Conservation (phyloP, 345 rosid genomes). For the Lagerstroemia speciosa region DNA sequence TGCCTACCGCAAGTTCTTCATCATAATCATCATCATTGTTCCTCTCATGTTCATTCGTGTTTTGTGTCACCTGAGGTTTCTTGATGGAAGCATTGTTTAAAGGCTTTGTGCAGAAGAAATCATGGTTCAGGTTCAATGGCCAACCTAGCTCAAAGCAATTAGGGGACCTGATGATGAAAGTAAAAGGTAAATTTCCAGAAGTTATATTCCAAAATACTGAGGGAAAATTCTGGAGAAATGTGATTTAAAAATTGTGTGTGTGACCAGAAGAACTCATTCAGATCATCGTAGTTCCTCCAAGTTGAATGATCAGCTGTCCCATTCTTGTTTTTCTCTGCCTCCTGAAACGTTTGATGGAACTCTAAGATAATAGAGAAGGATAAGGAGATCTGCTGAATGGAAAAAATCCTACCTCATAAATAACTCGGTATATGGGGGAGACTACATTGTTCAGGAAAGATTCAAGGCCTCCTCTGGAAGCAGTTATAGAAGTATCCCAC, state of each 20-base stretch:
- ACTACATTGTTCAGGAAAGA: slow-evolving; percentile 68
- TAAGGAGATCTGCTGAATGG: slow-evolving; percentile 11
- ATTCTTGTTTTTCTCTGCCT: slow-evolving; percentile 65
- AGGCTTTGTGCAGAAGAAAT: slow-evolving; percentile 44
- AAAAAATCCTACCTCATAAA: slow-evolving; percentile 36
- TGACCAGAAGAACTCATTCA: slow-evolving; percentile 90
- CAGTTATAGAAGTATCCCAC: slow-evolving; percentile 52
- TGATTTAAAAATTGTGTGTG: slow-evolving; percentile 4
- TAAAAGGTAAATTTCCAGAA: neutral
- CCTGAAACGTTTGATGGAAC: slow-evolving; percentile 40
- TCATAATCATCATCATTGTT: slow-evolving; percentile 36
- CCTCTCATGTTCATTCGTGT: slow-evolving; percentile 19
- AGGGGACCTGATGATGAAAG: slow-evolving; percentile 50
- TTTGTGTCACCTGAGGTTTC: slow-evolving; percentile 14
- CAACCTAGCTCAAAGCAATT: slow-evolving; percentile 84
- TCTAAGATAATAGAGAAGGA: slow-evolving; percentile 4
- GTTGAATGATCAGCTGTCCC: slow-evolving; percentile 81
- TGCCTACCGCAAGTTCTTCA: slow-evolving; percentile 59
- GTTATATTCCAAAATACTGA: neutral
- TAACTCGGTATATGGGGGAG: slow-evolving; percentile 69
- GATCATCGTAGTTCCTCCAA: slow-evolving; percentile 99
- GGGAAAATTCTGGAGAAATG: slow-evolving; percentile 11
- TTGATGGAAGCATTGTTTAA: slow-evolving; percentile 20
- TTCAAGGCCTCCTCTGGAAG: slow-evolving; percentile 58
- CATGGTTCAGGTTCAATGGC: slow-evolving; percentile 72